Conservation (phyloP, 306 rosid genomes). For the Fragaria vesca region DNA sequence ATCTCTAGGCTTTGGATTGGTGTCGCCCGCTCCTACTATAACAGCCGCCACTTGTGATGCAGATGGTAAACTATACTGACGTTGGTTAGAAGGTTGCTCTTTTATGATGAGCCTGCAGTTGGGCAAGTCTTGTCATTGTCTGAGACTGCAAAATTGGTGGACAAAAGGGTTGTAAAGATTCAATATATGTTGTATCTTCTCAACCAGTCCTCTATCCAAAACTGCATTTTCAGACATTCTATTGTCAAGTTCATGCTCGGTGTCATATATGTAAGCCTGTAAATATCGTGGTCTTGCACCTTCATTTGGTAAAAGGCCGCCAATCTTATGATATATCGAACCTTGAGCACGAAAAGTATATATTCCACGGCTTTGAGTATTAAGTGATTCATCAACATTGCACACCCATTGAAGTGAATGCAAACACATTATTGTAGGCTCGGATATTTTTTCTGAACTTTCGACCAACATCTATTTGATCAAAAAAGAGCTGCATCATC, state of each 20-base stretch:
- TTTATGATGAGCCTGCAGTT: neutral
- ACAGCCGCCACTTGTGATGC: neutral
- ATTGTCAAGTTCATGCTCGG: neutral
- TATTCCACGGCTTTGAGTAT: neutral
- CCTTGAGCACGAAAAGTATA: constrained; percentile 14
- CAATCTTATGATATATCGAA: neutral
- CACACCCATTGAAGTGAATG: constrained; percentile 5
- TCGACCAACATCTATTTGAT: neutral
- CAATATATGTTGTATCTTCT: neutral
- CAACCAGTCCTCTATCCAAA: neutral
- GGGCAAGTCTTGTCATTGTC: neutral
- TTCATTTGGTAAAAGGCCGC: neutral
- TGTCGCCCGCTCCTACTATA: neutral
- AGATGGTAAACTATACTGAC: neutral
- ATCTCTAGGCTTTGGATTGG: neutral
- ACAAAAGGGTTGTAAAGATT: neutral
- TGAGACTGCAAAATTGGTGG: neutral
- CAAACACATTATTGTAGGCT: neutral
- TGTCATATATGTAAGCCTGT: constrained; percentile 6
- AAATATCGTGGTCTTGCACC: neutral
- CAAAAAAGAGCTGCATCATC: neutral
- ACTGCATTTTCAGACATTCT: neutral
- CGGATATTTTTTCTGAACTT: neutral
- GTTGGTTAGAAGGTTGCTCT: neutral
- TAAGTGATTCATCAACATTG: neutral